phyloP scores from a whole-genome alignment of 2,329 filamentous ascomycete genomes.

The Cladosporium sphaerospermum region DNA sequence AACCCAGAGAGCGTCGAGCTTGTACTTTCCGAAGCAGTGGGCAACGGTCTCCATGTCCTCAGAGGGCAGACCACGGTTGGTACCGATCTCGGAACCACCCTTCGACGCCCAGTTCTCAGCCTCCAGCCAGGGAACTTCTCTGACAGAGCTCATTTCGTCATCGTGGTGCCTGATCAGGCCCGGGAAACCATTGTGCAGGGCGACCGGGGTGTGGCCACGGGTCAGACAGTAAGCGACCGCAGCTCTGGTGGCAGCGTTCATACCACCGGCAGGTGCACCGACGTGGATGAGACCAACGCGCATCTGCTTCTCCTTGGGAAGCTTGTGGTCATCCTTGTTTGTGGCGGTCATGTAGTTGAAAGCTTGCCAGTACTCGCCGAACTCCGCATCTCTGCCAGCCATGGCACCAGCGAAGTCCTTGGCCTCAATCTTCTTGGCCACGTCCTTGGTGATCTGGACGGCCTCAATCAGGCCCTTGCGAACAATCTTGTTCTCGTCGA shows the following conservation, averaged over 20 bases:
- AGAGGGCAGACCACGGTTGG: constrained; percentile 84
- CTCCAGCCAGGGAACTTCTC: constrained; percentile 85
- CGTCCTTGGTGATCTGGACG: constrained; percentile 76
- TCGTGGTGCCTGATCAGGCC: constrained; percentile 85
- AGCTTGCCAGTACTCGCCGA: constrained; percentile 83
- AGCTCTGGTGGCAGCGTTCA: constrained; percentile 93
- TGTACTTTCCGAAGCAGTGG: constrained; percentile 74
- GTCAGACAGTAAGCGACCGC: constrained; percentile 89
- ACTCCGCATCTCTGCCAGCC: constrained; percentile 83
- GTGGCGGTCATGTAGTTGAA: constrained; percentile 88
- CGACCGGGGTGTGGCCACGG: constrained; percentile 85
- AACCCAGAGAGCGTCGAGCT: constrained; percentile 80
- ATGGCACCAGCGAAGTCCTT: constrained; percentile 87
- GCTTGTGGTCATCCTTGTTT: constrained; percentile 59
- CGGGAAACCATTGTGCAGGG: constrained; percentile 94
- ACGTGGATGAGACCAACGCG: constrained; percentile 94
- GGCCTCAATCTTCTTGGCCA: constrained; percentile 71
- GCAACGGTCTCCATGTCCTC: constrained; percentile 83
- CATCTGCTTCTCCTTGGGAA: constrained; percentile 76
- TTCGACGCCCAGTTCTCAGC: constrained; percentile 93
- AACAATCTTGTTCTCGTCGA: constrained; percentile 96
- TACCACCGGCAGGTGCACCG: constrained; percentile 90
- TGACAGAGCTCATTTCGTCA: constrained; percentile 73
- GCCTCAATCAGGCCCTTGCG: constrained; percentile 84
- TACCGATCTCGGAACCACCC: constrained; percentile 95